Base-by-base conservation (phyloP, 768 basidiomycete species). In the Rhodotorula sphaerocarpa region DNA sequence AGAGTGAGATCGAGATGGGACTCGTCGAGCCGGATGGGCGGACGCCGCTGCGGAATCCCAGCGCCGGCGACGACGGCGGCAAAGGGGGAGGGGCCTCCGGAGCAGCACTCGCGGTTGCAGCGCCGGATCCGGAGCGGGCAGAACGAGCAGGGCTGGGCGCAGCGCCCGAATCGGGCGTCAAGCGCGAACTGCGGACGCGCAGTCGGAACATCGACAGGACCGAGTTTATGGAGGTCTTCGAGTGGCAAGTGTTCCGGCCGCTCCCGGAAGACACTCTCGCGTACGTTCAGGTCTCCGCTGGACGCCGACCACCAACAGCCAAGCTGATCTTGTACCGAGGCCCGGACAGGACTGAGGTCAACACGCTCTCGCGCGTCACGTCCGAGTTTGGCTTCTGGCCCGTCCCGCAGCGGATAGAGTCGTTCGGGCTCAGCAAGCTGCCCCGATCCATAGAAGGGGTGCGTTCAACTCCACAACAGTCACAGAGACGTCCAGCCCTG, bases 141-240 rank as follows among this genome's bases (percentile, higher is more conserved):
- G 36, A 39, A 39, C 36, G 36, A 39, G 36, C n/a, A n/a, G n/a
- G n/a, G n/a, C n/a, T n/a, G n/a, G n/a, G n/a, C n/a, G 36, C 36
- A 16, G 36, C 36, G 16, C 36, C 36, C 10, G 36, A 39, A 39
- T 39, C 36, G 36, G 36, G 36, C 9, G 54, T 50, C 31, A 41
- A 18, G 45, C 11, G 39, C 18, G 80, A 83, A 25, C 82, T 95
- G 70, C 79, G 80, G 63, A 90, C 87, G 70, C 79, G 80, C 63
- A 93, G 92, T 23, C 85, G 83, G 75, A 97, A 97, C 75, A 79
- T 97, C 59, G 90, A 93, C 75, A 88, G 92, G 76, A 85, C 89
- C 73, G 93, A 91, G 77, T 82, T 93, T 55, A 86, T 97, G 88
- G 84, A 88, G 72, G 86, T 93, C 39, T 84, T 89, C 66, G 92